Evolutionary conservation across 2,329 filamentous ascomycete species (phyloP), one percentile per base, ranked within the genome.

Genomic region (Sclerotinia subarctica): DNA sequence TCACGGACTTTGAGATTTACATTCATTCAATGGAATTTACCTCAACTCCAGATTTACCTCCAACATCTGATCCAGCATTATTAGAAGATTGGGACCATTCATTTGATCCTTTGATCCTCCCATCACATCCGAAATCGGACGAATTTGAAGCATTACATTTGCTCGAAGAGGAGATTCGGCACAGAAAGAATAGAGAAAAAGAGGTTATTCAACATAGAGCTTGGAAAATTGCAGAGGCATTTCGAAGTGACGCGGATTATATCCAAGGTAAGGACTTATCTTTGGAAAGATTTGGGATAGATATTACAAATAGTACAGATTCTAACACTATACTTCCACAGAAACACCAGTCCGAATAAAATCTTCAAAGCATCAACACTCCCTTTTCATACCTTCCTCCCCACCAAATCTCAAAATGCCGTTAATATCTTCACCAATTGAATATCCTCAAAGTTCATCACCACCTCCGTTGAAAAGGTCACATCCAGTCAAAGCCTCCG

Each of bases 371-470:
- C 57, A 63, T 15, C 65, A 53, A 38, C 49, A 67, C 7, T 49
- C 57, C 35, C 21, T 63, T 19, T 51, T 21, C 17, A 63, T 63
- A 29, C 29, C 57, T 47, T 67, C 57, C 26, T 67, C 65, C 26
- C 57, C 65, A 21, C 49, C 65, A 46, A 47, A 19, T 35, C 19
- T 69, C 69, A 81, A 73, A 54, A 90, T 90, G 87, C 79, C 86
- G 35, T 81, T 84, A 49, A 81, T 85, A 51, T 89, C 88, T 8
- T 88, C 88, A 19, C 85, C 88, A 2, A 78, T 88, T 26, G 75
- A 81, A 60, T 77, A 77, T 57, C 74, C 75, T 13, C 69, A 62
- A 17, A 76, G 72, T 53, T 76, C 75, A 21, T 74, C 75, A 46
- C 75, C 77, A 10, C 72, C 72, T n/a, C 32, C 52, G 1, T 69